phyloP scores from a whole-genome alignment of 352 stramenopile species.

The Pythium biforme region DNA sequence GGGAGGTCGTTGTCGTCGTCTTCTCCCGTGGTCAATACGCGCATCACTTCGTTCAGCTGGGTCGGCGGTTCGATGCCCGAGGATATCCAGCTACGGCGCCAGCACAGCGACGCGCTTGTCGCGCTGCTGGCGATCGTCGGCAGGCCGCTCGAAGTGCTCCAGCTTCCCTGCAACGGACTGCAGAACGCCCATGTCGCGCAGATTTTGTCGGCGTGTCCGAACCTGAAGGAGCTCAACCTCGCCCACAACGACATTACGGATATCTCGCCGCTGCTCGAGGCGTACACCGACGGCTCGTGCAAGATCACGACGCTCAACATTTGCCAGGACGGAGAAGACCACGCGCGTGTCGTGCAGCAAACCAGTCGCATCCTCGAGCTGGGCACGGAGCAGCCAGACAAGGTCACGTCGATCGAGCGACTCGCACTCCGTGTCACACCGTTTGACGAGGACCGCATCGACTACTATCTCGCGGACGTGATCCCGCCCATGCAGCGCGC shows the following conservation, averaged over 20 bases:
- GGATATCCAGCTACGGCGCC: background rate
- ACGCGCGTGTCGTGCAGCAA: slow-evolving; percentile 7
- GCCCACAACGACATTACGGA: slow-evolving; percentile 15
- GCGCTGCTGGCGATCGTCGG: slow-evolving; percentile 11
- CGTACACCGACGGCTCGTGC: slow-evolving; percentile 10
- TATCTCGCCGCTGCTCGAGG: slow-evolving; percentile 12
- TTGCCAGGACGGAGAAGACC: background rate
- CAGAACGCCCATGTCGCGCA: slow-evolving; percentile 10
- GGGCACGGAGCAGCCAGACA: background rate
- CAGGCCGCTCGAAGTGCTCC: slow-evolving; percentile 5
- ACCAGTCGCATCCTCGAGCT: slow-evolving; percentile 8
- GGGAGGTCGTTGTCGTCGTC: background rate
- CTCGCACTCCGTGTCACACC: slow-evolving; percentile 18
- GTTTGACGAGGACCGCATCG: slow-evolving; percentile 17
- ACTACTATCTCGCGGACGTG: slow-evolving; percentile 11
- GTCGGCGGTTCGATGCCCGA: slow-evolving; percentile 4
- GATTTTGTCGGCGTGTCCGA: slow-evolving; percentile 15
- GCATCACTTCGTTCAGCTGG: slow-evolving; percentile 7
- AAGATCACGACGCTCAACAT: slow-evolving; percentile 20
- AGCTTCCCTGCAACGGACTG: slow-evolving; percentile 6
- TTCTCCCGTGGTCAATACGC: background rate
- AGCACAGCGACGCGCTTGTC: slow-evolving; percentile 11
- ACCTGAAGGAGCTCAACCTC: slow-evolving; percentile 19
- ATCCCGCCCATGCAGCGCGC: slow-evolving; percentile 11
- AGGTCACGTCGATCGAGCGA: slow-evolving; percentile 3